Evolutionary conservation across 768 basidiomycete genomes (phyloP).

Genomic region (Mycena haematopus): DNA sequence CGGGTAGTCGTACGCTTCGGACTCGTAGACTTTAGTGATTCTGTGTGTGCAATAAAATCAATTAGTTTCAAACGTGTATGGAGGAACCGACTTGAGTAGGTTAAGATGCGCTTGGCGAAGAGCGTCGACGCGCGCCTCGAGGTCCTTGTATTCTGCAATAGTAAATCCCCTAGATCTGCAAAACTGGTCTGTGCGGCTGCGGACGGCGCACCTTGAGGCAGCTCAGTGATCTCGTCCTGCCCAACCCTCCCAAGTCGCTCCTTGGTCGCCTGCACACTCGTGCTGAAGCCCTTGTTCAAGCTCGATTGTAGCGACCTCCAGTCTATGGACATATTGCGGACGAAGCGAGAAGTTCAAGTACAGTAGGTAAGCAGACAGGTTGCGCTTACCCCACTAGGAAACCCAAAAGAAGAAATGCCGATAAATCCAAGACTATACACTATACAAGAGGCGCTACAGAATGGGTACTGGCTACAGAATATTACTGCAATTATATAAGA

Average conservation of each 20-base stretch:
- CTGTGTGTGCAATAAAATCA: slow-evolving; percentile 43
- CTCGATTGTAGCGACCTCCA: slow-evolving; percentile 77
- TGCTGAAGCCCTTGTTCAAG: slow-evolving; percentile 77
- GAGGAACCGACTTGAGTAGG: slow-evolving; percentile 71
- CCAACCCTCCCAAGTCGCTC: slow-evolving; percentile 92
- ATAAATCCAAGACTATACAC: slow-evolving; percentile 4
- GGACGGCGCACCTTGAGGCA: slow-evolving; percentile 73
- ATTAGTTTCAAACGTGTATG: not conserved
- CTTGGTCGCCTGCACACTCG: slow-evolving; percentile 85
- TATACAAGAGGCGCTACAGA: slow-evolving; percentile 1
- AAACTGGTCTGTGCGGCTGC: not conserved
- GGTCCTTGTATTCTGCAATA: slow-evolving; percentile 90
- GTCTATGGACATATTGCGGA: slow-evolving; percentile 19
- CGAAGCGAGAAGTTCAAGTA: no score
- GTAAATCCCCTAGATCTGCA: not conserved
- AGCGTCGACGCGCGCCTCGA: slow-evolving; percentile 94
- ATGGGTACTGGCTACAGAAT: slow-evolving; percentile 9
- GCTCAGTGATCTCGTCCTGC: slow-evolving; percentile 93
- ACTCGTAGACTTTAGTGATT: slow-evolving; percentile 89
- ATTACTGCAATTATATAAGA: not conserved
- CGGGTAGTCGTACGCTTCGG: slow-evolving; percentile 90
- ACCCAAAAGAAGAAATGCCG: no score
- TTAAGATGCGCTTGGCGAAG: slow-evolving; percentile 79
- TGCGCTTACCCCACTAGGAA: not conserved
- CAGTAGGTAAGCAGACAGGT: not conserved